Percentiles rank a stretch among this genome's conserved stretches.
These are phyloP conservation scores for Xylaria bambusicola DNA, from an alignment of 495 filamentous ascomycete species.

Conservation along the genomic window DNA sequence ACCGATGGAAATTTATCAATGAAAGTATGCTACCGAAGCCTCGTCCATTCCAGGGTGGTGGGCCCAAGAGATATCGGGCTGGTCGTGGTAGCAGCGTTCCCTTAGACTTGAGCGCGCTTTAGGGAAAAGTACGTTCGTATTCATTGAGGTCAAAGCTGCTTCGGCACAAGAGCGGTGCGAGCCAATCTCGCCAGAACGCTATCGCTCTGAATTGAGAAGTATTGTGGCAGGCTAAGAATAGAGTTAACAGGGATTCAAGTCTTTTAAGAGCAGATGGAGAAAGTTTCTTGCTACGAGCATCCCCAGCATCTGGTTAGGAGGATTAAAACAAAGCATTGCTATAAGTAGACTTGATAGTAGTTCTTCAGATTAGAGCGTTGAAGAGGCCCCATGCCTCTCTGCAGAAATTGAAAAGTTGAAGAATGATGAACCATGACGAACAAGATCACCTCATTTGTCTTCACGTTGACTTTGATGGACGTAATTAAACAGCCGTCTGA, in stretches of 20 bases:
- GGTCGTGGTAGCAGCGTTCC: conserved; percentile 93
- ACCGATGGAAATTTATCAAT: conserved; percentile 81
- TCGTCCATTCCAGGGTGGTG: conserved; percentile 69
- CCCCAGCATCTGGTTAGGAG: not conserved
- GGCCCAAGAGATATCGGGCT: conserved; percentile 75
- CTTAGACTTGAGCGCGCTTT: conserved; percentile 68
- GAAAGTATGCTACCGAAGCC: conserved; percentile 85
- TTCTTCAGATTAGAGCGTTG: not conserved
- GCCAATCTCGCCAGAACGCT: not conserved
- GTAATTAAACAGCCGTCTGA: too few relatives aligned
- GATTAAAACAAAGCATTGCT: conserved; percentile 2
- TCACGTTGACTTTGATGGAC: too few relatives aligned
- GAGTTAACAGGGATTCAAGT: not conserved
- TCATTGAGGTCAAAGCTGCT: conserved; percentile 11
- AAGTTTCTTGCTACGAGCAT: not conserved
- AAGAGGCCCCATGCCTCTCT: not conserved
- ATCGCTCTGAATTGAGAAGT: not conserved
- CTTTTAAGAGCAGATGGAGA: not conserved
- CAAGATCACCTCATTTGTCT: too few relatives aligned
- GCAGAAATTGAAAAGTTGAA: conserved; percentile 1
- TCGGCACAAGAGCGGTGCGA: not conserved
- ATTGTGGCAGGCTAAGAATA: not conserved
- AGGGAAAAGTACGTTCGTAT: conserved; percentile 16
- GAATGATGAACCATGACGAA: conserved; percentile 1
- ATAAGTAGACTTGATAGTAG: conserved; percentile 20